Base-by-base conservation (phyloP, 1,139 yeast species). In the Pichia sp. region DNA sequence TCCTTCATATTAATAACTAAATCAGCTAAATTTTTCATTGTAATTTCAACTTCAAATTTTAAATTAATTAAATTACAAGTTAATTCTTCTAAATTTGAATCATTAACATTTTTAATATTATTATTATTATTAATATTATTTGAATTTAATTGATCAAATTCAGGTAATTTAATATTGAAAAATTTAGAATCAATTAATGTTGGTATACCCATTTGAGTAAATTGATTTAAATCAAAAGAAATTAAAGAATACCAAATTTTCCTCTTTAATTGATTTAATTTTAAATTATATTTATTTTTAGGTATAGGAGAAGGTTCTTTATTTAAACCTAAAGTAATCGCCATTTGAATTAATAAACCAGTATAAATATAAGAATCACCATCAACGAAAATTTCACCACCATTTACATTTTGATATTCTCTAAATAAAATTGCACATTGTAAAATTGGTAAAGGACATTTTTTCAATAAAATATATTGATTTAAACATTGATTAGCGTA, bases 201-300 rank as follows among this genome's bases (percentile, higher is more conserved):
- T 0, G 75, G 69, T 39, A 63, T 64, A 1, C 79, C 79, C 36
- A 64, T 56, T 31, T 60, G 63, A 39, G 61, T 55, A 37, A 70
- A 60, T 44, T 63, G 66, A 35, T 52, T 31, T 23, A 22, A 49
- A 40, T 35, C 46, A 28, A 15, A 37, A 25, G 38, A 34, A 33
- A 34, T 60, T 38, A 77, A 56, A 39, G 64, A 65, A 50, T 67
- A 66, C 81, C 81, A 77, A 4, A 75, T 63, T 45, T 74, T 75
- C 49, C 83, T 62, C 52, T 67, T 66, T 20, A 68, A 54, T 49
- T 66, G 64, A 39, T 67, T 62, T 19, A 57, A 45, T 37, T 56
- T 54, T 7, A 34, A 28, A 8, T 38, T 9, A 7, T 28, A 39
- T 4, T 34, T 26, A 10, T 33, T 19, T 1, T 37, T n/a, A 17